Evolutionary conservation across 2,329 filamentous ascomycete species (phyloP).

Genomic region (Exophiala xenobiotica): DNA sequence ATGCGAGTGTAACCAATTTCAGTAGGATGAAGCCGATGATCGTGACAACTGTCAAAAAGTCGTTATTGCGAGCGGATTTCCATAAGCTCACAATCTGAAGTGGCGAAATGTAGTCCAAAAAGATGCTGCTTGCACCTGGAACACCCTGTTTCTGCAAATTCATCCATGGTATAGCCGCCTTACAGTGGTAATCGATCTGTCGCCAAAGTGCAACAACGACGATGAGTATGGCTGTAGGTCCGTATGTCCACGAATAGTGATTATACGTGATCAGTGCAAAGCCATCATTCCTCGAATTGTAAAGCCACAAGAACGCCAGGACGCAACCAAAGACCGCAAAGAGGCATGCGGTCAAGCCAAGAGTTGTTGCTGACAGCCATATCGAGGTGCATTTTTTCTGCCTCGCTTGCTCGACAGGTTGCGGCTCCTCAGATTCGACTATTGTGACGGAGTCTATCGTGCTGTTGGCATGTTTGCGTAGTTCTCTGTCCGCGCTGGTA

Average conservation of each 20-base stretch:
- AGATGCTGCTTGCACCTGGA: constrained; percentile 25
- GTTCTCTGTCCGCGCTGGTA: no score
- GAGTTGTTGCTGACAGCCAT: constrained; percentile 1
- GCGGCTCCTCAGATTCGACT: no score
- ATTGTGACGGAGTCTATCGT: neutral
- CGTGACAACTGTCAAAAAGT: constrained; percentile 30
- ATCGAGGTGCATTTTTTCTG: constrained; percentile 2
- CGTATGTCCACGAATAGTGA: constrained; percentile 29
- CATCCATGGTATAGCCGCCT: constrained; percentile 34
- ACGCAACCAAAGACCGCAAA: neutral
- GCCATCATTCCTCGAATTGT: constrained; percentile 10
- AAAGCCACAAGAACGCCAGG: no score
- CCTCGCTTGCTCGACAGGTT: neutral
- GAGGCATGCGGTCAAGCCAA: neutral
- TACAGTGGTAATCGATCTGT: constrained; percentile 36
- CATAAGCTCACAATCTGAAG: constrained; percentile 31
- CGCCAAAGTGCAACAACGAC: constrained; percentile 34
- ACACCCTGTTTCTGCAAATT: constrained; percentile 26
- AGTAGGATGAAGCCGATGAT: constrained; percentile 33
- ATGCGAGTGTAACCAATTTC: constrained; percentile 28
- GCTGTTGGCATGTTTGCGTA: no score
- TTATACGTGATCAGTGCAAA: constrained; percentile 18
- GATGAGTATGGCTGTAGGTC: constrained; percentile 32
- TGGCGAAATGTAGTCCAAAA: constrained; percentile 37
- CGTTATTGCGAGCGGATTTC: constrained; percentile 30